Percentiles rank a stretch among this genome's conserved stretches.
phyloP scores from a whole-genome alignment of 768 basidiomycete species.

The Phylloporus sp. region DNA sequence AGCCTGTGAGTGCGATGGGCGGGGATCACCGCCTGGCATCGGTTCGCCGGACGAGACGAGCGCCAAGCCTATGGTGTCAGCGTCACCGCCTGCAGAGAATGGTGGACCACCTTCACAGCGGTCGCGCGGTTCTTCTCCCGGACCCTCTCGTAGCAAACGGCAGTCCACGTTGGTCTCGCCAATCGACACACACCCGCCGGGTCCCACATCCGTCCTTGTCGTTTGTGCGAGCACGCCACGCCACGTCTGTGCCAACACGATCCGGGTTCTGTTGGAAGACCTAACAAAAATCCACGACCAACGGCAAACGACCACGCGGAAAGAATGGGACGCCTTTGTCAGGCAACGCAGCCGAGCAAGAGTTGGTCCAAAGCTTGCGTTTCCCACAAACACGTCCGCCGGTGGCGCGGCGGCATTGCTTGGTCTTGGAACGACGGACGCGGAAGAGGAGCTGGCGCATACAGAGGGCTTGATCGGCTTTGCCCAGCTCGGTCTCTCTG shows the following conservation, averaged over 20 bases:
- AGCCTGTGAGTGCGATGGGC: constrained; percentile 40
- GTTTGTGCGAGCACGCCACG: constrained; percentile 61
- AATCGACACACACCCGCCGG: constrained; percentile 12
- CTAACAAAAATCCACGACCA: constrained; percentile 81
- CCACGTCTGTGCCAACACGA: constrained; percentile 72
- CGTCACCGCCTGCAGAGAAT: constrained; percentile 18
- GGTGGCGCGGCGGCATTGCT: constrained; percentile 62
- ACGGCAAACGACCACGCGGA: constrained; percentile 61
- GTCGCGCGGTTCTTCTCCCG: constrained; percentile 39
- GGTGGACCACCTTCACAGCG: constrained; percentile 25
- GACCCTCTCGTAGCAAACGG: constrained; percentile 47
- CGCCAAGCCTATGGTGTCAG: constrained; percentile 8
- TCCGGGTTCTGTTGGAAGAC: constrained; percentile 68
- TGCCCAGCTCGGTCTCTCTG: constrained; percentile 77
- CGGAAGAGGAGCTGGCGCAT: constrained; percentile 74
- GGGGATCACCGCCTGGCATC: constrained; percentile 4
- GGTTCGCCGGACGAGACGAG: constrained; percentile 10
- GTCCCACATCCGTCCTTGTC: constrained; percentile 50
- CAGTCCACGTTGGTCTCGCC: constrained; percentile 38
- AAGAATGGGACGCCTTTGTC: constrained; percentile 89
- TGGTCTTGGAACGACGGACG: constrained; percentile 58
- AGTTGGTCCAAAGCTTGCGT: constrained; percentile 22
- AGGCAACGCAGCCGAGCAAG: constrained; percentile 56
- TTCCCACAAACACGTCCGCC: constrained; percentile 20
- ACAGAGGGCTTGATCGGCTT: constrained; percentile 87